Base-by-base conservation (phyloP, 2,329 filamentous ascomycete genomes). In the Penicillium sp. region DNA sequence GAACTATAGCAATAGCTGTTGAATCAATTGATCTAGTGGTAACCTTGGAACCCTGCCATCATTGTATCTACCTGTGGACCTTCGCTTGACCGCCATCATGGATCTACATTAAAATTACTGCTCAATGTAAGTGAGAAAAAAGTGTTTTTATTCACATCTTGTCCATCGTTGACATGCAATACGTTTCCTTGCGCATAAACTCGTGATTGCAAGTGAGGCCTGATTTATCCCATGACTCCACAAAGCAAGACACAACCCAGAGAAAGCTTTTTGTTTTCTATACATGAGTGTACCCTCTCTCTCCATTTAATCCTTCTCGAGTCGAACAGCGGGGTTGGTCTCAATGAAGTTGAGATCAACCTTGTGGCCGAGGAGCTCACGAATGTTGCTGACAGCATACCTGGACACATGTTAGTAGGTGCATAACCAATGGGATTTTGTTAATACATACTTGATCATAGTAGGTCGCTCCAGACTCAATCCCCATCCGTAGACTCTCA, bases 401-500 rank as follows among this genome's bases (percentile, higher is more conserved):
- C 80, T 82, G 8, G 38, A 29, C n/a, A 38, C 40, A 43, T 18
- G 38, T 59, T 53, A 58, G 50, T 42, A 48, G 48, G 36, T 46
- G 32, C 39, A 41, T 40, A 32, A 53, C 6, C 11, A 27, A 40
- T 40, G 3, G 7, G 7, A 31, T 38, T 8, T 24, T 22, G 32
- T 22, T 74, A 66, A 24, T 4, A 78, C 82, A 73, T 80, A 96
- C 83, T 95, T 94, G 79, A 97, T 96, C 94, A 97, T 99, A 10
- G 94, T 97, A 54, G 94, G 94, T 66, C 94, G 80, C 81, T 99
- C 94, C 70, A 99, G 76, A 73, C 86, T 90, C 70, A 99, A 77
- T 36, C 94, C 94, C 83, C 92, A 97, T 32, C 94, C 94, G 71
- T 96, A 97, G 9, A 97, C 92, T 59, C 89, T 82, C 85, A 97